A percentile compares a stretch with the other conserved stretches of the same genome.
These are phyloP conservation scores for Chlorella sp. DNA, from an alignment of 139 green algal genomes.

Conservation along the genomic window DNA sequence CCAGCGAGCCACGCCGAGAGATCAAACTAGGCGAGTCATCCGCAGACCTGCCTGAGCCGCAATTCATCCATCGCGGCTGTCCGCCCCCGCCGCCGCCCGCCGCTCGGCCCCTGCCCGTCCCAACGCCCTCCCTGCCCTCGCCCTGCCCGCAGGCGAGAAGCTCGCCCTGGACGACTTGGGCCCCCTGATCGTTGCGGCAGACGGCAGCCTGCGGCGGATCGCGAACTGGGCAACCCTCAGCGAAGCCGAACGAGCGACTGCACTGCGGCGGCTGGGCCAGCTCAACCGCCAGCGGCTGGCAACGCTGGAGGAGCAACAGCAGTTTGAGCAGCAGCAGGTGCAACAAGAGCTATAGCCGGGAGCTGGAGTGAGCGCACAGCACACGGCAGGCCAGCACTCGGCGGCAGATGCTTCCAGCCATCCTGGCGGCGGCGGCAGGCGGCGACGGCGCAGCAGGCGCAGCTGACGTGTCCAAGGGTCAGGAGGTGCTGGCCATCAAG, in stretches of 20 bases:
- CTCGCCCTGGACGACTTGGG: constrained; percentile 22
- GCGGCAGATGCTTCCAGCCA: neutral
- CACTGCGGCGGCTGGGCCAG: neutral
- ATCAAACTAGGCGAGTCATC: neutral
- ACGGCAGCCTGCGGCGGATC: constrained; percentile 1
- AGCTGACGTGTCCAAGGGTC: neutral
- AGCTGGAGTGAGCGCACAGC: neutral
- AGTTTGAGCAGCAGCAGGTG: neutral
- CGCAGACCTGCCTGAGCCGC: neutral
- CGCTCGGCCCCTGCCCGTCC: neutral
- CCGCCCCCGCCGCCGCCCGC: neutral
- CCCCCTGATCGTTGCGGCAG: neutral
- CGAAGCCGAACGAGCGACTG: neutral
- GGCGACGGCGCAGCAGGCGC: neutral
- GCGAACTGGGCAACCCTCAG: neutral
- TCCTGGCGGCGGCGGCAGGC: neutral
- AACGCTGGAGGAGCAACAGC: constrained; percentile 18
- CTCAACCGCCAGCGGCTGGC: constrained; percentile 11
- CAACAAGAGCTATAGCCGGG: neutral
- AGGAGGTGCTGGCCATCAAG: constrained; percentile 28
- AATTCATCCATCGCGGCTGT: neutral
- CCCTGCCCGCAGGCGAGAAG: neutral
- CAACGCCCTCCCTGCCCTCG: neutral
- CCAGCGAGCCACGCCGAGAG: neutral
- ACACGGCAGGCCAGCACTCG: too few species aligned